phyloP scores from a whole-genome alignment of 2,329 filamentous ascomycete genomes.

The Tympanopsis confertula region DNA sequence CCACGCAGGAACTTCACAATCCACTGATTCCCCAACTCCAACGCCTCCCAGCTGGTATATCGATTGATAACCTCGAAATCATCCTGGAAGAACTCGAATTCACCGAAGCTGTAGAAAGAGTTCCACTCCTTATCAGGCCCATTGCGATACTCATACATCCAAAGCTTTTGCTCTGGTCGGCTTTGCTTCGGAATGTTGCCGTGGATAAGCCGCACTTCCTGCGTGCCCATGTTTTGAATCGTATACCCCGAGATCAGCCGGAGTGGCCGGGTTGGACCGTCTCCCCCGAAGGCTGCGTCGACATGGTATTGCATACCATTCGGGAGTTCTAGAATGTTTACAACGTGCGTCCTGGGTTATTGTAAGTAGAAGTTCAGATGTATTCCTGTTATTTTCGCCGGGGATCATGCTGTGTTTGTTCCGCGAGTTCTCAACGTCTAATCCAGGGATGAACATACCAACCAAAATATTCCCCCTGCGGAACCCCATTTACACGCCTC shows the following conservation, averaged over 20 bases:
- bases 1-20: conserved; percentile 39
- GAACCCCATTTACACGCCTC: neutral
- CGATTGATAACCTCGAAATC: conserved; percentile 54
- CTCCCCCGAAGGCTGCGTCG: conserved; percentile 55
- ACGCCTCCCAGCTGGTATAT: conserved; percentile 35
- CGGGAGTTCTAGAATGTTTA: conserved; percentile 45
- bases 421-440: too few relatives aligned
- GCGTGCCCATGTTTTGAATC: conserved; percentile 36
- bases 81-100: conserved; percentile 47
- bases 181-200: conserved; percentile 32
- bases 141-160: conserved; percentile 53
- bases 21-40: conserved; percentile 41
- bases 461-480: neutral
- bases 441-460: too few relatives aligned
- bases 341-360: conserved; percentile 43
- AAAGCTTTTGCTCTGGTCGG: conserved; percentile 32
- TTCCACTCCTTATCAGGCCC: conserved; percentile 36
- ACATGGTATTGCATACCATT: conserved; percentile 35
- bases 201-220: conserved; percentile 40
- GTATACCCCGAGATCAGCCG: conserved; percentile 31
- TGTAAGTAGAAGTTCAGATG: too few relatives aligned
- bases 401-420: too few relatives aligned
- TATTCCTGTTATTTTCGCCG: too few relatives aligned
- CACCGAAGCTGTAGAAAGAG: conserved; percentile 52
- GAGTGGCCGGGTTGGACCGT: conserved; percentile 45